A percentile compares a stretch with the other conserved stretches of the same genome.
Conservation (phyloP, 305 asterid species). For the Fraxinus paxiana region DNA sequence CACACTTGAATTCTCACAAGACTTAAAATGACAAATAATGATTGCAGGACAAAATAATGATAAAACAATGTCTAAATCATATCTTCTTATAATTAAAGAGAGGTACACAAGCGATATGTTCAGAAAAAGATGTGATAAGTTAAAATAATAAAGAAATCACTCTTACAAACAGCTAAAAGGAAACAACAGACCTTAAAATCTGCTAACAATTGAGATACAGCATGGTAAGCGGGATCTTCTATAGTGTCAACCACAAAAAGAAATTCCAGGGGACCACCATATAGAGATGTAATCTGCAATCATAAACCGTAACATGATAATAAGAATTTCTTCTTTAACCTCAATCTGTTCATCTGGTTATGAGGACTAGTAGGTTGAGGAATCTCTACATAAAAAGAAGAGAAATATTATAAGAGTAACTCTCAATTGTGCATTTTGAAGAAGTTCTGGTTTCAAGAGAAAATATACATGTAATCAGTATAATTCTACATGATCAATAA, state of each 20-base stretch:
- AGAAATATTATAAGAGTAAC: constrained; percentile 2
- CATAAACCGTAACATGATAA: constrained; percentile 20
- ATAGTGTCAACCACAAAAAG: constrained; percentile 85
- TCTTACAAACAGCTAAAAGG: constrained; percentile 14
- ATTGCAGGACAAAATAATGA: not conserved
- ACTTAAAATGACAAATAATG: constrained; percentile 4
- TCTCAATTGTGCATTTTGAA: not conserved
- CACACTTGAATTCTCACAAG: not conserved
- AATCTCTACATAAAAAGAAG: not conserved
- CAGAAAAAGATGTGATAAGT: constrained; percentile 2
- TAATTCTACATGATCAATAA: constrained; percentile 4
- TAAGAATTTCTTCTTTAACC: constrained; percentile 7
- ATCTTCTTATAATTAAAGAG: constrained; percentile 11
- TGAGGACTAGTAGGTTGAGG: constrained; percentile 6
- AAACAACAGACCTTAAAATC: constrained; percentile 60
- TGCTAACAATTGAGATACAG: constrained; percentile 58
- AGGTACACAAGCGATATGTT: constrained; percentile 5
- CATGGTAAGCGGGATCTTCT: constrained; percentile 92
- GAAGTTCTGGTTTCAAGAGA: not conserved
- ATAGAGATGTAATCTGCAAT: constrained; percentile 84
- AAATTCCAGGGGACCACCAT: constrained; percentile 92
- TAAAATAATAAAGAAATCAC: not conserved
- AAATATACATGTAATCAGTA: not conserved
- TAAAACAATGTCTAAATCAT: constrained; percentile 10
- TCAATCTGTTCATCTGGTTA: constrained; percentile 1